These are phyloP conservation scores for Lachancea mirantina DNA, from an alignment of 805 yeast species.

Conservation along the genomic window DNA sequence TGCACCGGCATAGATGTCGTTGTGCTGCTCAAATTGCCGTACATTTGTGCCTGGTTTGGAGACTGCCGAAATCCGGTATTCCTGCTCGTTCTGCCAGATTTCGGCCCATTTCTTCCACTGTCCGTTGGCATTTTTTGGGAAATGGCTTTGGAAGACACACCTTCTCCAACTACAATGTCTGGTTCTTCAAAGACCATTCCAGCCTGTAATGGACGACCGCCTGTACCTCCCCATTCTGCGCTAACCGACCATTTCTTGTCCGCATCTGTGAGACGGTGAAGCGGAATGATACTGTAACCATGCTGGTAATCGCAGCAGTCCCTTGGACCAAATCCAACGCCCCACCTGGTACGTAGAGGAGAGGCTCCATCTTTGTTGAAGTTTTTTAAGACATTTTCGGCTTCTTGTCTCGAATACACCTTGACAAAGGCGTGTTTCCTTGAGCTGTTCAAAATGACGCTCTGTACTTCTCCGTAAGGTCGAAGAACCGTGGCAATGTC, in stretches of 20 bases:
- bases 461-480: constrained; percentile 88
- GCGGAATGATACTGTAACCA: constrained; percentile 83
- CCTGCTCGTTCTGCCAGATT: constrained; percentile 46
- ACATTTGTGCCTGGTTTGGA: constrained; percentile 27
- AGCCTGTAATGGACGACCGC: constrained; percentile 70
- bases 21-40: constrained; percentile 9
- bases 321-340: constrained; percentile 98
- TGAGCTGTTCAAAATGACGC: constrained; percentile 77
- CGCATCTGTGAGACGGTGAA: constrained; percentile 86
- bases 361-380: constrained; percentile 61
- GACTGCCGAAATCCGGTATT: constrained; percentile 18
- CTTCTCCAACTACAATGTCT: constrained; percentile 93
- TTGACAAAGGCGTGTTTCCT: constrained; percentile 95
- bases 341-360: constrained; percentile 88
- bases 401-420: constrained; percentile 85
- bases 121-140: constrained; percentile 90
- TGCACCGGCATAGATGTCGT: constrained; percentile 32
- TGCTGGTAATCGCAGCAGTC: constrained; percentile 94
- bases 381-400: constrained; percentile 68
- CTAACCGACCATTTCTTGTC: constrained; percentile 81
- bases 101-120: constrained; percentile 77
- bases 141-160: constrained; percentile 86
- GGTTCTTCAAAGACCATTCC: constrained; percentile 93
- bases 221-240: constrained; percentile 98
- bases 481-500: constrained; percentile 63